Base-by-base conservation (phyloP, 2,329 filamentous ascomycete species). In the Fusarium sp. region DNA sequence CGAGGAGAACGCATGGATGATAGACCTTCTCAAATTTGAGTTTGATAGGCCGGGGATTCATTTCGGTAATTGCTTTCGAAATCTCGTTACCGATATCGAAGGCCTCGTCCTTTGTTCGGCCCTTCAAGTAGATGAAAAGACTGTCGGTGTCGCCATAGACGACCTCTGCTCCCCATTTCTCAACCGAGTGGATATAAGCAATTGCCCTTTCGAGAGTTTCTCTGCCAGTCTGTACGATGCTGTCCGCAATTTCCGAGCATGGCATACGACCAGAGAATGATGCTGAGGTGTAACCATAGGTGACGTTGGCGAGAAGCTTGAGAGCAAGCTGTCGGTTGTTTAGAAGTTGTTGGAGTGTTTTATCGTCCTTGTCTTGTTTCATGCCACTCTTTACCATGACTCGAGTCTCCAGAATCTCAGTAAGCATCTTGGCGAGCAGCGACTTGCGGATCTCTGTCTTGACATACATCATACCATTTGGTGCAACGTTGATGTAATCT, bases 11-110 rank as follows among this genome's bases (percentile, higher is more conserved):
- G 76, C 95, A 98, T 0, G 96, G 96, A 67, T 97, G 92, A 78
- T 99, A 99, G 3, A 99, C 95, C 73, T 99, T 99, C 77, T 99
- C 96, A 71, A 99, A 97, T 76, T 98, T 98, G 66, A 99, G 90
- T 79, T 97, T 98, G 70, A 99, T 84, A 0, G 96, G 96, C 2
- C 90, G 88, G 4, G 96, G 96, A 74, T 97, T 99, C 82, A 92
- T 91, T 54, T 93, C 87, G 0, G 96, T 98, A 58, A 99, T 88
- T 15, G 90, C 90, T 73, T 91, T 88, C 33, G 94, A 91, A 63
- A 99, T 99, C 75, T 98, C 95, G 70, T 94, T 89, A 29, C 96
- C 96, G 52, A 99, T 94, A 54, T 90, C 86, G 77, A 99, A 99
- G 0, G 96, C 96, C 76, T 98, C 88, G 20, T 93, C 92, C 53